Evolutionary conservation across 805 yeast genomes (phyloP), one percentile per base, ranked within the genome.

Genomic region (Candida quercuum): DNA sequence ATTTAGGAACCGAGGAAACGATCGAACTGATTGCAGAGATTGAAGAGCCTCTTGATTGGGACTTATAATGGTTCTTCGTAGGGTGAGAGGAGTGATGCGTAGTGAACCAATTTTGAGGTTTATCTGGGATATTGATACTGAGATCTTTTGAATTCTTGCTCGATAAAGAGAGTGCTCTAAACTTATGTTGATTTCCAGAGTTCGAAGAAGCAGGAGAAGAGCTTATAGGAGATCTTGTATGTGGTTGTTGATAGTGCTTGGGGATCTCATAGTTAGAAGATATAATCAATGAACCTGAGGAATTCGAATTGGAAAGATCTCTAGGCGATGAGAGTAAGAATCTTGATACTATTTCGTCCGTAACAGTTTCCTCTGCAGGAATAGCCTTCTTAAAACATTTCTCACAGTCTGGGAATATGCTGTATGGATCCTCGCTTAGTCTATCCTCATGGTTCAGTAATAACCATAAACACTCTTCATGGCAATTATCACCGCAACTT

Each of bases 401-500:
- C 10, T 39, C 51, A 43, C 59, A 54, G 2, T 17, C 24, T 2
- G 59, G 59, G 40, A 52, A 54, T 11, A 54, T 37, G 8, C 37
- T 38, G 32, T 43, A 42, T 1, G 44, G 35, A n/a, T 42, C 39
- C 16, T 33, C 13, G 30, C 26, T 25, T 6, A 38, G 36, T 8
- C 12, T 13, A 10, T 28, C 13, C 2, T 42, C 24, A 7, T 40
- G 40, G 22, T 38, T 35, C 2, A 54, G 36, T 15, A 52, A 16
- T 6, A 65, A 38, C 32, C 50, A 51, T 20, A 70, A 57, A 42
- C 77, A 71, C 37, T 71, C 70, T 29, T 67, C 70, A 43, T 71
- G 77, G 27, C 69, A 57, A 17, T 57, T 54, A 41, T 71, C 71
- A 7, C 72, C 74, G 52, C 77, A 71, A 10, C 46, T 51, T 22